Base-by-base conservation (phyloP, 2,329 filamentous ascomycete genomes). In the Fusarium tjaetaba region DNA sequence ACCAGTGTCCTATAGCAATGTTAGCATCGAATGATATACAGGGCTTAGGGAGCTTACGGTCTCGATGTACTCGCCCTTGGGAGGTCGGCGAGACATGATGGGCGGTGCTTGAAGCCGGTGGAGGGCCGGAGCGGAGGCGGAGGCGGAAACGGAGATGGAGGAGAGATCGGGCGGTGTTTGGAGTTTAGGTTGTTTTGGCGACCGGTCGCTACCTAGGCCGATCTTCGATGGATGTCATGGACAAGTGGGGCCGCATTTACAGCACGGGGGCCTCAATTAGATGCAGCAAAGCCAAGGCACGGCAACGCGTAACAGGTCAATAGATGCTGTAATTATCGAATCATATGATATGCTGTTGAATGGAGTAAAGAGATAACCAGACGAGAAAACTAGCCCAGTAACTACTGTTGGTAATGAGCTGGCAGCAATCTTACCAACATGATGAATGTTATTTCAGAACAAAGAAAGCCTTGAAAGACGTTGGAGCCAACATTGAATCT, bases 1-100 rank as follows among this genome's bases (percentile, higher is more conserved):
- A 76, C 96, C 96, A 6, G 95, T 97, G 84, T 98, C 96, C 95
- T 97, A 76, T 13, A 24, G 26, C n/a, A 20, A 22, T 4, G 36
- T 69, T 18, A 64, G 59, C 32, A 38, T 52, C 32, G 38, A 26
- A 53, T 63, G 42, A 26, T 18, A n/a, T n/a, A n/a, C n/a, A n/a
- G n/a, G n/a, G 9, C 11, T 24, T 28, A 20, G 14, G 11, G 14
- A n/a, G 38, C 63, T 78, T 88, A 97, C 95, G 61, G 96, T 99
- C 84, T 98, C 96, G 72, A 99, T 98, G 81, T 98, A 98, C 83
- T 98, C 95, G 83, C 94, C 94, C 84, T 95, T 97, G 15, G 89
- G 88, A 57, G 91, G 87, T 80, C 95, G 93, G 77, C 92, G 90
- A 73, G 93, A 93, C 93, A 95, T 95, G 20, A 64, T 87, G 81